Base-by-base conservation (phyloP, 2,329 filamentous ascomycete species). In the Penicillium aurantiogriseum region DNA sequence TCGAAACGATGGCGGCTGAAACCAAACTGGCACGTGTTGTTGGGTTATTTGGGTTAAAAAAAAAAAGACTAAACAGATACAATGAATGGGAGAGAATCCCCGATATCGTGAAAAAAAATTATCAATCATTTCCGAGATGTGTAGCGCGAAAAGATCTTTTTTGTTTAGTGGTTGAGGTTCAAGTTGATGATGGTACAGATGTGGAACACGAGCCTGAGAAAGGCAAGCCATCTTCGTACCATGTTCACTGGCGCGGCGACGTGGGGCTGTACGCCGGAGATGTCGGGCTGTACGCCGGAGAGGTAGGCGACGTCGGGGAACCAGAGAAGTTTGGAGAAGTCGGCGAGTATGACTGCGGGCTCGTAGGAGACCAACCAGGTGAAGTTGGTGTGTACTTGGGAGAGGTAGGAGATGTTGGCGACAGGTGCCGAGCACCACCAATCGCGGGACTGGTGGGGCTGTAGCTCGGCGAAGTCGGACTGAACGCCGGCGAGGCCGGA, bases 391-490 rank as follows among this genome's bases (percentile, higher is more conserved):
- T 84, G 67, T 83, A 85, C 71, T 81, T 79, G 21, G 79, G 79
- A 52, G 78, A 80, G 0, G 79, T 81, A 9, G 79, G 79, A 6
- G 78, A 80, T 23, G 76, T 77, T 21, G 76, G 76, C 29, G 75
- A 77, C 47, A 77, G 65, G 60, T 75, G 74, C 54, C 73, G 74
- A 56, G 68, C 72, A 51, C 74, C 76, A 63, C 74, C 75, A 59
- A 78, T 72, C 54, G 77, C 76, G 59, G 80, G 80, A 62, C 79
- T 81, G 13, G 81, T 83, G 19, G 83, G 83, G 51, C 81, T 84
- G 66, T 84, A 85, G 62, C 79, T 81, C 23, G 83, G 83, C 35
- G 82, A 84, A 7, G 83, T 86, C 42, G 84, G 84, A 62, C 80
- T 82, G 64, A 80, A 80, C 27, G 76, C 76, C 48, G 79, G 79